Base-by-base conservation (phyloP, 352 stramenopile genomes). In the Pythium dissotocum region DNA sequence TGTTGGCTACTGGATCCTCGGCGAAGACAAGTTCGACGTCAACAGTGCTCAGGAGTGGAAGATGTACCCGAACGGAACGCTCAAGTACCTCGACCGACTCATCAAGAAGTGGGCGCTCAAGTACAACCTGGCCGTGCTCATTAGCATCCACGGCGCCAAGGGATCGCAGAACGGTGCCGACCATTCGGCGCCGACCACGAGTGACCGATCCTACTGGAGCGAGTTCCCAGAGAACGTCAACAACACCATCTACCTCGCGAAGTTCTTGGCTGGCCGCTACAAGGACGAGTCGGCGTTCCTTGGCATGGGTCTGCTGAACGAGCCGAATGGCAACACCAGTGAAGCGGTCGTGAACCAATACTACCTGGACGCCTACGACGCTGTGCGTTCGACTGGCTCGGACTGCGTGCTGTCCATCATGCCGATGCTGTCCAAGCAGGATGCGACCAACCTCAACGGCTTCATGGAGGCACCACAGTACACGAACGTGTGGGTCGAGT, bases 141-240 rank as follows among this genome's bases (percentile, higher is more conserved):
- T 85, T 58, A 85, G 76, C 65, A 79, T 86, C 42, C 80, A 88
- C 66, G 76, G 64, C 8, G 83, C 83, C 46, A 89, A 91, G 63
- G 86, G 83, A 0, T 90, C 82, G 1, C 86, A 94, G 75, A 94
- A 91, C 59, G 85, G 85, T 55, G 73, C 71, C 0, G 83, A 94
- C 65, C 70, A 92, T 63, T 91, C 81, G 36, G 85, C 82, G 0
- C 81, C 82, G 1, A 40, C 56, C 30, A 44, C 33, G 0, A 44
- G 26, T 7, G 57, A 58, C 48, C 62, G 64, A 54, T 38, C 67
- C 4, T 69, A 69, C 57, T 77, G 65, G 71, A 59, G 52, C 42
- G 21, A 69, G 2, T 77, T 61, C 51, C 18, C 38, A 0, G 73
- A 74, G 36, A 76, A 79, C 53, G 62, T 82, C 24, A 62, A 69